Conservation (phyloP, 2,329 filamentous ascomycete species). For the Penicillium sp. region DNA sequence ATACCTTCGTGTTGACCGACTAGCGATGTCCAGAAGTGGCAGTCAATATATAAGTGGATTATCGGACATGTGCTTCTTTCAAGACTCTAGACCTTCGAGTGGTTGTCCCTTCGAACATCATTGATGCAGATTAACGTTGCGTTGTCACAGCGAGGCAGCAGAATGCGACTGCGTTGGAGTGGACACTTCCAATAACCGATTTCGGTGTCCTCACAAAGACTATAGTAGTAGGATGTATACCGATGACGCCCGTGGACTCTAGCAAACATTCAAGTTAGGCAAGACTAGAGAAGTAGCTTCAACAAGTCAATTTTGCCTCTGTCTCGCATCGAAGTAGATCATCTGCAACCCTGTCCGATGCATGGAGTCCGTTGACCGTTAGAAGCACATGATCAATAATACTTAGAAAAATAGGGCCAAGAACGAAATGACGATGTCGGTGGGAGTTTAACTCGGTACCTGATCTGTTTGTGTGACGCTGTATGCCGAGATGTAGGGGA, state of each 20-base stretch:
- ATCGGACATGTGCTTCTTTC: not conserved
- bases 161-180: not conserved
- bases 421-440: not conserved
- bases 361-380: not conserved
- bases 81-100: not conserved
- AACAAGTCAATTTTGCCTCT: not conserved
- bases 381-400: not conserved
- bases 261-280: not conserved
- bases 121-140: constrained; percentile 1
- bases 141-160: not conserved
- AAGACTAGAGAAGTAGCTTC: not conserved
- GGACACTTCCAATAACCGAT: not conserved
- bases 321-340: not conserved
- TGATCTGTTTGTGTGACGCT: constrained; percentile 20
- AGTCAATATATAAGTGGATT: constrained; percentile 10
- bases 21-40: not conserved
- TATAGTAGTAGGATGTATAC: not conserved
- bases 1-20: not conserved
- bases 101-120: not conserved
- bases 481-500: constrained; percentile 7
- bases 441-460: constrained; percentile 15
- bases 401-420: not conserved
- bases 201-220: not conserved
- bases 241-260: not conserved
- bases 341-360: not conserved